Conservation (phyloP, 345 rosid species). For the Cochlearia excelsa region DNA sequence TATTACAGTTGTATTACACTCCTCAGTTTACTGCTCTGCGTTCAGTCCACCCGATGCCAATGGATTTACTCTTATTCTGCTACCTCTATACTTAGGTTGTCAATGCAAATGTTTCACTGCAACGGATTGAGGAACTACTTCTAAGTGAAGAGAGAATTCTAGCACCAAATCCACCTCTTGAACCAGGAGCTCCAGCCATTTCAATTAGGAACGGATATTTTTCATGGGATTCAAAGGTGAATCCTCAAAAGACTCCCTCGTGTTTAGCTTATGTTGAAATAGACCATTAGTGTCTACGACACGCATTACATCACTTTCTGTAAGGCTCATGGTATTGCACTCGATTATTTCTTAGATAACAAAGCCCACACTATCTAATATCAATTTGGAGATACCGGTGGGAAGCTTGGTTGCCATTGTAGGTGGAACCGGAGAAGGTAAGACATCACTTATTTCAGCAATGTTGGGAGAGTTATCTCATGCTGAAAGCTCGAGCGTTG, state of each 20-base stretch:
- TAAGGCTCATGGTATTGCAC: neutral
- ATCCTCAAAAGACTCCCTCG: neutral
- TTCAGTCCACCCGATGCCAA: neutral
- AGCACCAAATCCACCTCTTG: constrained; percentile 72
- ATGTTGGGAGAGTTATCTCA: constrained; percentile 90
- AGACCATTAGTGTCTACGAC: constrained; percentile 6
- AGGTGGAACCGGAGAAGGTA: constrained; percentile 98
- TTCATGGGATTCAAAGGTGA: constrained; percentile 91
- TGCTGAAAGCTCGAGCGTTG: constrained; percentile 47
- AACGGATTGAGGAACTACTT: constrained; percentile 84
- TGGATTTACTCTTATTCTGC: constrained; percentile 11
- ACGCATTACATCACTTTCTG: constrained; percentile 1
- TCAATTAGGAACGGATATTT: constrained; percentile 76
- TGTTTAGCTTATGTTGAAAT: neutral
- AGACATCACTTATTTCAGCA: constrained; percentile 91
- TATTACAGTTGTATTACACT: constrained; percentile 3
- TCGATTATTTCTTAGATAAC: constrained; percentile 45
- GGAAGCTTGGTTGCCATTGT: constrained; percentile 89
- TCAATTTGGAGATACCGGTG: constrained; percentile 67
- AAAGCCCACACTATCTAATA: constrained; percentile 59
- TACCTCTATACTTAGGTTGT: constrained; percentile 56
- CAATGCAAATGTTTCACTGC: constrained; percentile 81
- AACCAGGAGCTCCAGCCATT: constrained; percentile 69
- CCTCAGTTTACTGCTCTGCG: neutral
- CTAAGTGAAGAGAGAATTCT: constrained; percentile 80